Conservation (phyloP, 139 green algal species). For the Chlamydomonas eustigma region DNA sequence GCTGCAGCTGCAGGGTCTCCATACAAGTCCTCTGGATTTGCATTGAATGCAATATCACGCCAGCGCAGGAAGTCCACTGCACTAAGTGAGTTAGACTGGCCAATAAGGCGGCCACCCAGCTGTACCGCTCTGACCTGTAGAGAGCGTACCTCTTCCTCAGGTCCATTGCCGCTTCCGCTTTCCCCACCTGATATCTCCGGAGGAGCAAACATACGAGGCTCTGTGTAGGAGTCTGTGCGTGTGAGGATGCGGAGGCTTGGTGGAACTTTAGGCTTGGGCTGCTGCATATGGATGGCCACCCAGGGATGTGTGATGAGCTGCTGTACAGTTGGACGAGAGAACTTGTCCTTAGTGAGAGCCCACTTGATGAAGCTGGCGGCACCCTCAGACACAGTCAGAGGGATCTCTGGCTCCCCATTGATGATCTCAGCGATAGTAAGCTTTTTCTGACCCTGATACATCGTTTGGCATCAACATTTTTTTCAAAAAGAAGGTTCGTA, state of each 20-base stretch:
- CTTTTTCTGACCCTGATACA: slow-evolving; percentile 46
- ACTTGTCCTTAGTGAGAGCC: slow-evolving; percentile 40
- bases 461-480: too few species aligned
- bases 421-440: slow-evolving; percentile 48
- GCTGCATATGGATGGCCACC: slow-evolving; percentile 27
- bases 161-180: neutral
- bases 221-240: slow-evolving; percentile 2
- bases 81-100: slow-evolving; percentile 2
- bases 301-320: slow-evolving; percentile 47
- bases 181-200: neutral
- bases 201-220: neutral
- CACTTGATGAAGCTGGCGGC: slow-evolving; percentile 39
- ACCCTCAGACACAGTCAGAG: slow-evolving; percentile 32
- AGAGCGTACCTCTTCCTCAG: slow-evolving; percentile 3
- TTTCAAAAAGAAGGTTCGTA: too few species aligned
- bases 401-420: slow-evolving; percentile 29
- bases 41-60: slow-evolving; percentile 11
- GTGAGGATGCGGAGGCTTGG: neutral
- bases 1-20: neutral
- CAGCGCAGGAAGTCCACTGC: slow-evolving; percentile 15
- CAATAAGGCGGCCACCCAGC: neutral
- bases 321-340: slow-evolving; percentile 31
- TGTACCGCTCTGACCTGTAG: neutral
- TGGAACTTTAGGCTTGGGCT: too few species aligned
- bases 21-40: neutral